Conservation (phyloP, 2,329 filamentous ascomycete genomes). For the Mycogone perniciosa region DNA sequence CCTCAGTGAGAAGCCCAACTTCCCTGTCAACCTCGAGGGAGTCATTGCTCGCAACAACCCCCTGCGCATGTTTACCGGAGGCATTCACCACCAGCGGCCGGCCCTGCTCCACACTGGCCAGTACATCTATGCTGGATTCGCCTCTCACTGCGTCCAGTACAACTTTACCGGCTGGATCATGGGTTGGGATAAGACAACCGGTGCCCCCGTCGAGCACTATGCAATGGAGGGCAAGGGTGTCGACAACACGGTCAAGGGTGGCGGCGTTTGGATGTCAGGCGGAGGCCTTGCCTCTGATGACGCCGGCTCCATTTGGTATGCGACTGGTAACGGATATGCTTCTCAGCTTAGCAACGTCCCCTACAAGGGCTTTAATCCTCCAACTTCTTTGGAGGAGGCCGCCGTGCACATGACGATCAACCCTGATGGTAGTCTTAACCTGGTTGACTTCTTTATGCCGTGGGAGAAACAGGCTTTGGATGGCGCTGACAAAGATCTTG, state of each 20-base stretch:
- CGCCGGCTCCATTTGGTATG: conserved; percentile 33
- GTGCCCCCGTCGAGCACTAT: conserved; percentile 32
- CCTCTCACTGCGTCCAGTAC: conserved; percentile 49
- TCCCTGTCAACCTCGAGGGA: conserved; percentile 44
- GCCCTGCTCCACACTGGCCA: conserved; percentile 39
- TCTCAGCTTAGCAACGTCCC: conserved; percentile 33
- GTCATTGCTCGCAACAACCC: conserved; percentile 39
- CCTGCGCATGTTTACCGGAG: conserved; percentile 44
- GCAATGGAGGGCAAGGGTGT: conserved; percentile 37
- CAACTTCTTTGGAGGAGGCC: conserved; percentile 38
- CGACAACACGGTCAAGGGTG: conserved; percentile 30
- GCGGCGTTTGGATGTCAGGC: conserved; percentile 39
- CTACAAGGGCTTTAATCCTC: conserved; percentile 32
- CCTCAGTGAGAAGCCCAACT: conserved; percentile 32
- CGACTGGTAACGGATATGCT: conserved; percentile 36
- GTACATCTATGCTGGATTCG: conserved; percentile 47
- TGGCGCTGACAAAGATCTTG: conserved; percentile 45
- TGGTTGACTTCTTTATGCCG: conserved; percentile 50
- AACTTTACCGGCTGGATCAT: conserved; percentile 50
- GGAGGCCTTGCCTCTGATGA: conserved; percentile 35
- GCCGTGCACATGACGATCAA: conserved; percentile 39
- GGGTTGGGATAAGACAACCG: conserved; percentile 39
- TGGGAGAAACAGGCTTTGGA: conserved; percentile 45
- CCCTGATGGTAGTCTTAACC: conserved; percentile 33
- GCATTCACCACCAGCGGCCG: conserved; percentile 46